Evolutionary conservation across 2,329 filamentous ascomycete genomes (phyloP).

Genomic region (Gremmenia infestans): DNA sequence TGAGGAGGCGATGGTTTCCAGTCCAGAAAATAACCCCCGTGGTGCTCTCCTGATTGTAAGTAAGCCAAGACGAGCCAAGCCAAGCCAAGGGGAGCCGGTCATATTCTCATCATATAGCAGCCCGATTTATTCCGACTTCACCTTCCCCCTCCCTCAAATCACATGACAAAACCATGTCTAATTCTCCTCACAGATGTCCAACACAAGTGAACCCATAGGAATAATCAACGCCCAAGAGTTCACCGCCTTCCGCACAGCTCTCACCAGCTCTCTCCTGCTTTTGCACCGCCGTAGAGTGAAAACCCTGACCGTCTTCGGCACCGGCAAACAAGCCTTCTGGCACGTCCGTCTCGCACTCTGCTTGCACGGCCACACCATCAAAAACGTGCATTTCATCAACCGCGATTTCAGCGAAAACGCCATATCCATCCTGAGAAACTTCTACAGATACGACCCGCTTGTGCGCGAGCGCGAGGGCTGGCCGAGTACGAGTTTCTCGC

Average conservation of each 20-base stretch:
- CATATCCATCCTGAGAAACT: conserved; percentile 44
- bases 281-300: conserved; percentile 63
- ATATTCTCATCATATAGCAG: no score
- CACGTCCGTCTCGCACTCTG: conserved; percentile 81
- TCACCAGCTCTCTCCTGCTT: conserved; percentile 64
- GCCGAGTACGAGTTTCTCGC: conserved; percentile 59
- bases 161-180: not conserved
- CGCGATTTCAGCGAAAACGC: conserved; percentile 60
- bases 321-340: conserved; percentile 90
- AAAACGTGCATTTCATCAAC: conserved; percentile 79
- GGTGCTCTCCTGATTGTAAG: not conserved
- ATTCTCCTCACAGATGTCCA: not conserved
- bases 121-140: no score
- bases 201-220: conserved; percentile 55
- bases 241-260: conserved; percentile 75
- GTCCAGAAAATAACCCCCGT: not conserved
- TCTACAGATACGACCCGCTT: conserved; percentile 39
- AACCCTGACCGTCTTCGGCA: conserved; percentile 78
- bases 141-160: not conserved
- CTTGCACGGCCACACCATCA: conserved; percentile 64
- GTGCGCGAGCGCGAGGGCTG: conserved; percentile 57
- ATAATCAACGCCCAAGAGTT: conserved; percentile 69
- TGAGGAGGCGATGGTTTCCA: not conserved
- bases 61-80: conserved; percentile 6
- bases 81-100: not conserved